phyloP scores from a whole-genome alignment of 345 rosid species.

The Passiflora organensis region DNA sequence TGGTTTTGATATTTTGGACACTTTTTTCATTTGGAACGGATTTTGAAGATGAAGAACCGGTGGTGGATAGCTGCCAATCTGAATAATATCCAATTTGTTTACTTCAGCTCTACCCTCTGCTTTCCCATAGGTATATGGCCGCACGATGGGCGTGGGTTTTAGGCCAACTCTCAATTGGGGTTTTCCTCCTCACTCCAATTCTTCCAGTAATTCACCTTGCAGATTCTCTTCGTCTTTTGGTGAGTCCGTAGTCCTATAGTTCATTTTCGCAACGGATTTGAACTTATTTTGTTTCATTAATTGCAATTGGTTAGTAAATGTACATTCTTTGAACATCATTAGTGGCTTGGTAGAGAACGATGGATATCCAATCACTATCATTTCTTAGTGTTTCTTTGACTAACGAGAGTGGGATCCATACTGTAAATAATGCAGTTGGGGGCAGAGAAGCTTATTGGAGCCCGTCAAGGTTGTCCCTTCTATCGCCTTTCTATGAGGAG shows the following conservation, averaged over 20 bases:
- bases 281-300: too few relatives aligned
- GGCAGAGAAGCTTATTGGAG: conserved; percentile 39
- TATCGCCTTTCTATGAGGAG: conserved; percentile 41
- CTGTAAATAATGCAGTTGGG: conserved; percentile 34
- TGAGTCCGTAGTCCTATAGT: conserved; percentile 12
- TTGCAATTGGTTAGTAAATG: too few relatives aligned
- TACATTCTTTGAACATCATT: too few relatives aligned
- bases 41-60: conserved; percentile 45
- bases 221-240: conserved; percentile 33
- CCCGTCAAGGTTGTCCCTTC: conserved; percentile 36
- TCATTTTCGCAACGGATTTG: too few relatives aligned
- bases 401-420: neutral
- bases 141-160: conserved; percentile 32
- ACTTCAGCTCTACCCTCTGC: neutral
- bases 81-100: neutral
- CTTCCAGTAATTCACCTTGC: conserved; percentile 23
- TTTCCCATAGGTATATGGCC: neutral
- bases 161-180: conserved; percentile 38
- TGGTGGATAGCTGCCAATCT: conserved; percentile 39
- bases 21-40: conserved; percentile 1
- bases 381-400: neutral
- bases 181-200: conserved; percentile 33
- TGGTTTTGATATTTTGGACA: too few relatives aligned
- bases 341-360: too few relatives aligned
- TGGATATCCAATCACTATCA: neutral